Percentiles rank a stretch among this genome's conserved stretches.
Conservation (phyloP, 1,284 basidiomycete species). For the Trichosporon sp. region DNA sequence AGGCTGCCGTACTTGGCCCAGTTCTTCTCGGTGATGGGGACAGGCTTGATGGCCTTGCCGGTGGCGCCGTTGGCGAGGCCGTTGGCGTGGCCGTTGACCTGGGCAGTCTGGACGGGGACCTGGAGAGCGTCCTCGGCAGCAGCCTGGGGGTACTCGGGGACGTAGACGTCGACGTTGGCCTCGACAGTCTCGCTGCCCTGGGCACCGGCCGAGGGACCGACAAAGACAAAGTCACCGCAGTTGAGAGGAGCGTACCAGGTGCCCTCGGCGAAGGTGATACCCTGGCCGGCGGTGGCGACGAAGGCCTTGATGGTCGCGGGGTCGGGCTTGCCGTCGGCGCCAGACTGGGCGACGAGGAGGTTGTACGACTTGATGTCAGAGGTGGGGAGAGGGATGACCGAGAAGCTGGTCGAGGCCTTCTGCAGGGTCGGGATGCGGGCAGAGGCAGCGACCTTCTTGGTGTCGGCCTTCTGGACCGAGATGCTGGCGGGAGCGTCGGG, state of each 20-base stretch:
- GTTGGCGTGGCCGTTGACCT: not conserved
- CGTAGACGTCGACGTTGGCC: slow-evolving; percentile 20
- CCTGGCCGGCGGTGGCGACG: slow-evolving; percentile 68
- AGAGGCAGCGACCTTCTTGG: not conserved
- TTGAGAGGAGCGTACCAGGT: slow-evolving; percentile 84
- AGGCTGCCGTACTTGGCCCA: slow-evolving; percentile 67
- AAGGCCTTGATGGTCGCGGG: slow-evolving; percentile 66
- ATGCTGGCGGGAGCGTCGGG: slow-evolving; percentile 54
- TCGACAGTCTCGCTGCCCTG: slow-evolving; percentile 62
- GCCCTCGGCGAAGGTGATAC: slow-evolving; percentile 71
- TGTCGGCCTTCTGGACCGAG: slow-evolving; percentile 38
- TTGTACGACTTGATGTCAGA: slow-evolving; percentile 53
- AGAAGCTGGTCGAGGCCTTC: slow-evolving; percentile 22
- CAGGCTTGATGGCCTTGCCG: slow-evolving; percentile 16
- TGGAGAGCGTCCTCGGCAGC: not conserved
- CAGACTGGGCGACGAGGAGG: slow-evolving; percentile 75
- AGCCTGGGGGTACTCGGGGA: slow-evolving; percentile 25
- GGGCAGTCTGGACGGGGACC: not conserved
- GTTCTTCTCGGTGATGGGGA: slow-evolving; percentile 55
- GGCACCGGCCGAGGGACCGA: slow-evolving; percentile 73
- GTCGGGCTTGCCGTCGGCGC: slow-evolving; percentile 66
- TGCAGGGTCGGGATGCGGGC: not conserved
- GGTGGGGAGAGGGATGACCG: not conserved
- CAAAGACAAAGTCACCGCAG: slow-evolving; percentile 70
- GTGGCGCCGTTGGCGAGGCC: not conserved